These are phyloP conservation scores for Hygrocybe coccinea DNA, from an alignment of 768 basidiomycete species.

Conservation along the genomic window DNA sequence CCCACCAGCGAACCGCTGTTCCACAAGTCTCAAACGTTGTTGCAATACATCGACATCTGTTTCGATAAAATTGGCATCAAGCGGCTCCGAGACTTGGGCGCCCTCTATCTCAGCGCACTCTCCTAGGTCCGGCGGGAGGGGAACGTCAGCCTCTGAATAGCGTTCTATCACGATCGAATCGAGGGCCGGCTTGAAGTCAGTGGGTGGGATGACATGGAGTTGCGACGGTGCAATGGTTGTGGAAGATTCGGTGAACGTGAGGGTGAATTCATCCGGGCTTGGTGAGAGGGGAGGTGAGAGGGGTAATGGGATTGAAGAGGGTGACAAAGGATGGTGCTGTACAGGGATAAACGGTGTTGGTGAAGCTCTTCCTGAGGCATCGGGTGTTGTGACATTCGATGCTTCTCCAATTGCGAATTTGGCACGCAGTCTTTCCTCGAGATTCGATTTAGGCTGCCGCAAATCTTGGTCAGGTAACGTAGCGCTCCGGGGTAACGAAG, in stretches of 20 bases:
- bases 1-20: constrained; percentile 72
- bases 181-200: neutral
- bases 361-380: constrained; percentile 31
- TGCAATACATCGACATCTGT: constrained; percentile 54
- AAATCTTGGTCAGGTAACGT: constrained; percentile 5
- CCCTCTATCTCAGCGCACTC: neutral
- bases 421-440: constrained; percentile 72
- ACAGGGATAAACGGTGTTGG: constrained; percentile 6
- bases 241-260: neutral
- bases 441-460: constrained; percentile 46
- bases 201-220: neutral
- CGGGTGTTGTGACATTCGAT: constrained; percentile 41
- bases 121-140: constrained; percentile 1
- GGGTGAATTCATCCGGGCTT: constrained; percentile 6
- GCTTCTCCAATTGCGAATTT: constrained; percentile 55
- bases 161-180: neutral
- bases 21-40: constrained; percentile 62
- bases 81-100: neutral
- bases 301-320: constrained; percentile 42
- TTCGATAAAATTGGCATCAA: neutral
- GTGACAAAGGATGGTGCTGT: constrained; percentile 36
- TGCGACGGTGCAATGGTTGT: neutral
- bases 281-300: constrained; percentile 33
- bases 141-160: constrained; percentile 3
- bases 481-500: constrained; percentile 16